These are phyloP conservation scores for Lecanicillium sp. DNA, from an alignment of 2,329 filamentous ascomycete genomes.

Conservation along the genomic window DNA sequence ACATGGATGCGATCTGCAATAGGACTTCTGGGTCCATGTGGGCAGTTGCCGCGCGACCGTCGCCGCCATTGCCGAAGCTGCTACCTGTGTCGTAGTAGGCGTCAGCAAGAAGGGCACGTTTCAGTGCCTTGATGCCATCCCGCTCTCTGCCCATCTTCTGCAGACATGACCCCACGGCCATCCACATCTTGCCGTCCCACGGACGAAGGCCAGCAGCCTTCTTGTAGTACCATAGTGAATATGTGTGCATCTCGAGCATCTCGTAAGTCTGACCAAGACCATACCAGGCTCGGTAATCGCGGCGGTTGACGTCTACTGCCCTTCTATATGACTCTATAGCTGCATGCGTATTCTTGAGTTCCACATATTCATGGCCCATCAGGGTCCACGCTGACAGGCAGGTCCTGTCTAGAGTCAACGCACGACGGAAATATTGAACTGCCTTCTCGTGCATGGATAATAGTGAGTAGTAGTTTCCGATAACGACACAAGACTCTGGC, in stretches of 20 bases:
- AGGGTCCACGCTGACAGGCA: conserved; percentile 96
- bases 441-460: conserved; percentile 96
- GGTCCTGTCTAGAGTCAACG: conserved; percentile 79
- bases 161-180: conserved; percentile 86
- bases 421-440: conserved; percentile 93
- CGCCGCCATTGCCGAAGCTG: conserved; percentile 43
- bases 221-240: conserved; percentile 96
- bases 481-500: conserved; percentile 92
- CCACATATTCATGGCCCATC: conserved; percentile 98
- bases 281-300: conserved; percentile 97
- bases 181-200: conserved; percentile 98
- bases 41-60: conserved; percentile 41
- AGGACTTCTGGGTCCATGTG: conserved; percentile 86
- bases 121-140: conserved; percentile 94
- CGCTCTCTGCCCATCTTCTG: conserved; percentile 79
- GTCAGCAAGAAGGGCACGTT: conserved; percentile 82
- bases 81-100: conserved; percentile 71
- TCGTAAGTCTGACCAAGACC: conserved; percentile 96
- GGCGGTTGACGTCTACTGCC: conserved; percentile 90
- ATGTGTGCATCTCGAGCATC: conserved; percentile 95
- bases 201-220: conserved; percentile 88
- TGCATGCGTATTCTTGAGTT: conserved; percentile 96
- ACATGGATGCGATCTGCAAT: conserved; percentile 82
- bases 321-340: conserved; percentile 95
- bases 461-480: conserved; percentile 95